phyloP scores from a whole-genome alignment of 2,329 filamentous ascomycete genomes.

The Verticillium isaacii region DNA sequence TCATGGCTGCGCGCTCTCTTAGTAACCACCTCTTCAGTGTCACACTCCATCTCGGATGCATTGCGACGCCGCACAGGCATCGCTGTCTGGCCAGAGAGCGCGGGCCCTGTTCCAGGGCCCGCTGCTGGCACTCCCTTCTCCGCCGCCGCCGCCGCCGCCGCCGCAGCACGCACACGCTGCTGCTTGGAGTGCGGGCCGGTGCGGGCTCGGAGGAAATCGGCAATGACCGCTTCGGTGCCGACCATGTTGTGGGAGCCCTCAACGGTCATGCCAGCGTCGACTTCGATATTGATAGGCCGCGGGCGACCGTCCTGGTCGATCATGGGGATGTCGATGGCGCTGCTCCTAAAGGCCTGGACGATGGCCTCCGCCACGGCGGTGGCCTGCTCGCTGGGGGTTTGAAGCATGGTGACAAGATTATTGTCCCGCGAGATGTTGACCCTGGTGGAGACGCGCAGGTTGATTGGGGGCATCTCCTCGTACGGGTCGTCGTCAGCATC shows the following conservation, averaged over 20 bases:
- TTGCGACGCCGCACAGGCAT: background rate
- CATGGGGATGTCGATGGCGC: conserved; percentile 39
- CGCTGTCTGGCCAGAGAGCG: background rate
- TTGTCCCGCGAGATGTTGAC: conserved; percentile 39
- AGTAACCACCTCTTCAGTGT: background rate
- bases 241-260: conserved; percentile 39
- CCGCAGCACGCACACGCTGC: background rate
- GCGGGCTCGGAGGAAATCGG: conserved; percentile 19
- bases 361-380: conserved; percentile 38
- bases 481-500: background rate
- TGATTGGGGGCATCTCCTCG: conserved; percentile 31
- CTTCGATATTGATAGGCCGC: conserved; percentile 33
- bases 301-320: conserved; percentile 38
- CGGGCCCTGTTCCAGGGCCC: background rate
- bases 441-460: conserved; percentile 42
- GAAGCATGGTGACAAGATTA: conserved; percentile 42
- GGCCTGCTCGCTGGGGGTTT: conserved; percentile 33
- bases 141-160: background rate
- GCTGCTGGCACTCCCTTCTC: background rate
- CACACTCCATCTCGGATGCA: background rate
- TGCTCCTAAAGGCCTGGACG: conserved; percentile 36
- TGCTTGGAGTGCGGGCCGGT: background rate
- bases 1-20: background rate
- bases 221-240: conserved; percentile 26
- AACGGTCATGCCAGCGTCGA: conserved; percentile 41